A percentile compares a stretch with the other conserved stretches of the same genome.
Conservation (phyloP, 805 yeast species). For the Limtongia smithiae region DNA sequence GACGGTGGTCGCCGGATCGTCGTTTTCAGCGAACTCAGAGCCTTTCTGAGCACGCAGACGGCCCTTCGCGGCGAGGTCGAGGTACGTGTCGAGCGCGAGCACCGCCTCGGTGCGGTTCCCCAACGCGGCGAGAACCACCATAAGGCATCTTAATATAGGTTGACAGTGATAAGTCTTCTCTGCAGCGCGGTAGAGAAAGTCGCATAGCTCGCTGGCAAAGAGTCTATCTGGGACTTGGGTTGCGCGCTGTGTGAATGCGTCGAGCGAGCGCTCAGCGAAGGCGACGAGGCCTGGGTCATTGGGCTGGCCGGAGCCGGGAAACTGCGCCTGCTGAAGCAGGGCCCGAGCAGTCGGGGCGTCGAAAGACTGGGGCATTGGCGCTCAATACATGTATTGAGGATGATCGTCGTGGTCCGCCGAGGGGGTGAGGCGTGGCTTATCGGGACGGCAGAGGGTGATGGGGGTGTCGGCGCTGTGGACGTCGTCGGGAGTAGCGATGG, state of each 20-base stretch:
- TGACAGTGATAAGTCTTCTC: constrained; percentile 28
- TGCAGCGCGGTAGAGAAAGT: constrained; percentile 25
- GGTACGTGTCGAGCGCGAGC: constrained; percentile 18
- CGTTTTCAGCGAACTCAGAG: constrained; percentile 17
- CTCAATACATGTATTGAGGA: too few species aligned
- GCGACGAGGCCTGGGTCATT: constrained; percentile 20
- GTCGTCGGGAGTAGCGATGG: neutral
- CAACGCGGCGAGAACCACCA: constrained; percentile 17
- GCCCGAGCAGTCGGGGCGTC: constrained; percentile 22
- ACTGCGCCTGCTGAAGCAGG: constrained; percentile 16
- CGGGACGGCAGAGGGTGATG: neutral
- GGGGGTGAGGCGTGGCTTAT: too few species aligned
- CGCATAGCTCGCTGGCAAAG: constrained; percentile 19
- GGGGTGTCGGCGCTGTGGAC: neutral
- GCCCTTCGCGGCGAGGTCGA: constrained; percentile 24
- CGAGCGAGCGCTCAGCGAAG: constrained; percentile 19
- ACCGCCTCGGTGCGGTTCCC: constrained; percentile 24
- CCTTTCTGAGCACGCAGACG: constrained; percentile 23
- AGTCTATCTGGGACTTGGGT: constrained; percentile 21
- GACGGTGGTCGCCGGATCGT: constrained; percentile 15
- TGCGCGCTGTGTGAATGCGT: constrained; percentile 14
- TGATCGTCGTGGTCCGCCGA: too few species aligned
- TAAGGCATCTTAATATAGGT: constrained; percentile 16
- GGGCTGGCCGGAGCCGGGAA: constrained; percentile 26
- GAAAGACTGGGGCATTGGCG: constrained; percentile 19